Percentiles rank a stretch among this genome's conserved stretches.
phyloP scores from a whole-genome alignment of 306 rosid species.

The Cyclanthera cordifolia region DNA sequence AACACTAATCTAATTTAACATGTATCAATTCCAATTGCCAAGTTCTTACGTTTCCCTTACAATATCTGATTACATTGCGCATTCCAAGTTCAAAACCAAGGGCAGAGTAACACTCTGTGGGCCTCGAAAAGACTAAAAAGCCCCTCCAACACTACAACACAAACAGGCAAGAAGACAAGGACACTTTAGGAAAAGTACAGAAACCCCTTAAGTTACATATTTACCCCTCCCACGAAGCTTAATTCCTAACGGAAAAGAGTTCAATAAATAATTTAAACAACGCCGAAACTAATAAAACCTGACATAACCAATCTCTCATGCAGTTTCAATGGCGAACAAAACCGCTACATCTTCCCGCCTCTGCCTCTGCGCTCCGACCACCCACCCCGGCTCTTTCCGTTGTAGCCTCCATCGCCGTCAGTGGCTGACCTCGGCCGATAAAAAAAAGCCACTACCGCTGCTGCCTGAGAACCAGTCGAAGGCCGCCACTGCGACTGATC shows the following conservation, averaged over 20 bases:
- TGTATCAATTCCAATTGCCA: background rate
- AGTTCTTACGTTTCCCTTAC: background rate
- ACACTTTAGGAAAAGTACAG: background rate
- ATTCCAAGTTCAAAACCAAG: background rate
- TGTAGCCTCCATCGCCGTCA: conserved; percentile 45
- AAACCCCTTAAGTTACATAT: background rate
- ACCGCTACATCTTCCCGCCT: conserved; percentile 17
- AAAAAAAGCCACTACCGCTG: background rate
- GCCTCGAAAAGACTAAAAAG: background rate
- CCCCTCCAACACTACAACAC: background rate
- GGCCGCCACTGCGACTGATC: conserved; percentile 5
- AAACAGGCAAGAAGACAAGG: background rate
- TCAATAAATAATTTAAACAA: background rate
- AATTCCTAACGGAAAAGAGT: background rate
- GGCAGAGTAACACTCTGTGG: background rate
- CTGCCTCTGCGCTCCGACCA: conserved; percentile 55
- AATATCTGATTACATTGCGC: background rate
- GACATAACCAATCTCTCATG: background rate
- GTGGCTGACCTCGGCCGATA: background rate
- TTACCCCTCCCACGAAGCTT: background rate
- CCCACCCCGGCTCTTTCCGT: conserved; percentile 58
- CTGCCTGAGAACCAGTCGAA: background rate
- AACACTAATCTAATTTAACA: background rate
- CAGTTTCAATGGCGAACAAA: conserved; percentile 7
- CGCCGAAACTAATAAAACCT: background rate